Evolutionary conservation across 176 grass and related monocot genomes (phyloP).

Genomic region (Carex kokanica): DNA sequence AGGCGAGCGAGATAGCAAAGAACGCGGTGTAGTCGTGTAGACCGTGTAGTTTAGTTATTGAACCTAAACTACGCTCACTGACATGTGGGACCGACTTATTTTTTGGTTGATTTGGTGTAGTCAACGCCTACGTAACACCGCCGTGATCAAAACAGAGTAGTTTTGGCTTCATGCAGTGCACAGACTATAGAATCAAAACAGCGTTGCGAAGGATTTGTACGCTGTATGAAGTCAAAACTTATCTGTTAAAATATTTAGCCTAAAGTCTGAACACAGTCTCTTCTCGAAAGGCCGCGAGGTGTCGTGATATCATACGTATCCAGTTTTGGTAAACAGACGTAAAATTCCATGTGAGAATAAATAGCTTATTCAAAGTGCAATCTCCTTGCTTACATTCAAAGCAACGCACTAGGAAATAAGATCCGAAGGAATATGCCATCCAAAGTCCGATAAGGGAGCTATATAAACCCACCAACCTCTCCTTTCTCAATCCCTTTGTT

Average conservation of each 20-base stretch:
- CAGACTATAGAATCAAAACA: too few species aligned
- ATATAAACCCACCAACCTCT: conserved; percentile 17
- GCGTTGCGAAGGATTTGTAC: too few species aligned
- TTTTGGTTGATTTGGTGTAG: background rate
- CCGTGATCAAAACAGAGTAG: too few species aligned
- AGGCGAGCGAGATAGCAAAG: background rate
- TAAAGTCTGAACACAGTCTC: background rate
- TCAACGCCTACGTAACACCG: background rate
- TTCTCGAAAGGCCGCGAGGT: background rate
- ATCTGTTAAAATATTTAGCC: too few species aligned
- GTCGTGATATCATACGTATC: background rate
- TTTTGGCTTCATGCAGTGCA: too few species aligned
- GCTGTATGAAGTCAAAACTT: too few species aligned
- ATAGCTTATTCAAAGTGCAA: background rate
- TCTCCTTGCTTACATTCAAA: conserved; percentile 1
- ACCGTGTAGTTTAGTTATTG: background rate
- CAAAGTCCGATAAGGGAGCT: conserved; percentile 14
- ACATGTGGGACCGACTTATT: background rate
- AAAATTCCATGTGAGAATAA: background rate
- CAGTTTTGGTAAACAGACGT: background rate
- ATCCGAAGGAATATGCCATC: background rate
- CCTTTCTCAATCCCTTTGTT: background rate
- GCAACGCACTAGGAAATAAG: background rate
- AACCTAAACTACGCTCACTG: background rate
- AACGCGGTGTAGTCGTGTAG: background rate